Base-by-base conservation (phyloP, 345 rosid species). In the Isatis tinctoria region DNA sequence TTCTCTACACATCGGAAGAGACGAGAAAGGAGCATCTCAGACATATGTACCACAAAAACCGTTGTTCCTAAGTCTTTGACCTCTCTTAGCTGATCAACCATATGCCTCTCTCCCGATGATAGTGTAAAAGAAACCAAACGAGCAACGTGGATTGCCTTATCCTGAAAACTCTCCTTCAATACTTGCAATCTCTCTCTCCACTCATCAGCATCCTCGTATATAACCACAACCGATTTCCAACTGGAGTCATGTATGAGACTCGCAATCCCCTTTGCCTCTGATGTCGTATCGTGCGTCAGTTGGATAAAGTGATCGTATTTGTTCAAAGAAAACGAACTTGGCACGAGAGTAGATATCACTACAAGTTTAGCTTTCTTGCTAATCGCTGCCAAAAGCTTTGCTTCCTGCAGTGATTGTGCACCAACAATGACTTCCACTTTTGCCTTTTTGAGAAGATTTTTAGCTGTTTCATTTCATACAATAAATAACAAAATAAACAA, bases 1-100 rank as follows among this genome's bases (percentile, higher is more conserved):
- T 16, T 70, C 54, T 64, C 69, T 0, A 60, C 73, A 30, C 60
- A 71, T 49, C 14, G 30, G 3, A 75, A 68, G 6, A 78, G 52
- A 33, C 57, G 69, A 71, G 80, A 56, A 4, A 62, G 72, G 1
- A 81, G 75, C 65, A 6, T 18, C 14, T 63, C 76, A 51, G 80
- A 75, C 75, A 59, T 36, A 60, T 82, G 80, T 51, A 78, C 78
- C 13, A 82, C 33, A 6, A 62, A 72, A 24, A 78, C 61, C 0
- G 52, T 4, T 8, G 57, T 2, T 69, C 41, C 24, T 33, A 61
- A 39, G 6, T 2, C 8, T 6, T 57, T 64, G 32, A 79, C 62
- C 53, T 75, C 48, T 4, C 33, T 10, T 30, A 79, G 64, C 66
- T 75, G 60, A 53, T 73, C 57, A 52, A 36, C 5, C 52, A 79